Evolutionary conservation across 306 rosid species (phyloP), one percentile per base, ranked within the genome.

Genomic region (Luffa acutangula): DNA sequence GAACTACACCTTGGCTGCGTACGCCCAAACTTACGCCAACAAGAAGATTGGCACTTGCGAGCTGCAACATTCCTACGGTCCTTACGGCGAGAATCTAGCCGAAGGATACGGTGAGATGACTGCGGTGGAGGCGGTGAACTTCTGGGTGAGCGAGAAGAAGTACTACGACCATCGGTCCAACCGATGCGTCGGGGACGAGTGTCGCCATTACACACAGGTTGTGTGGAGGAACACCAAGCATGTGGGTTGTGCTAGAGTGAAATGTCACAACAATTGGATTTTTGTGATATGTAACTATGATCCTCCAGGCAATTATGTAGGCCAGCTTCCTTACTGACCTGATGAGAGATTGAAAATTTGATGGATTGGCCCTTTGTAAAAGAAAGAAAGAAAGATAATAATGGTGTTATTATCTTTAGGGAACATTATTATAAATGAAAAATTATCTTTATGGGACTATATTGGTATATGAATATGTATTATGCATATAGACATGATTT

Each of bases 171-270:
- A 70, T 0, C 2, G 54, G 3, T 33, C 71, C 3, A 82, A 81
- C 63, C 0, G 49, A 1, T 86, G 89, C 17, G 33, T 70, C 0
- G 75, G 75, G 0, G 87, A 42, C 9, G 85, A 75, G 39, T 88
- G 88, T 5, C 3, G 46, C 33, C 91, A 88, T 56, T 88, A 88
- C 36, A 86, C 88, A 5, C 89, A 86, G 36, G 66, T 79, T 0
- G 60, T 88, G 62, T 86, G 89, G 85, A 36, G 77, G 1, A 20
- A 42, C 11, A 56, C 85, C 0, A 9, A 3, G 17, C 48, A 46
- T 56, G 39, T 84, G 10, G 91, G 89, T 0, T 86, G 89, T 60
- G 88, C 87, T 6, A 77, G 76, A n/a, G 81, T 64, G 4, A 76
- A 81, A 56, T 88, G 91, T 48, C 21, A 20, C 12, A 81, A 77